Conservation (phyloP, 257 asterid genomes). For the Jacaranda copaia region DNA sequence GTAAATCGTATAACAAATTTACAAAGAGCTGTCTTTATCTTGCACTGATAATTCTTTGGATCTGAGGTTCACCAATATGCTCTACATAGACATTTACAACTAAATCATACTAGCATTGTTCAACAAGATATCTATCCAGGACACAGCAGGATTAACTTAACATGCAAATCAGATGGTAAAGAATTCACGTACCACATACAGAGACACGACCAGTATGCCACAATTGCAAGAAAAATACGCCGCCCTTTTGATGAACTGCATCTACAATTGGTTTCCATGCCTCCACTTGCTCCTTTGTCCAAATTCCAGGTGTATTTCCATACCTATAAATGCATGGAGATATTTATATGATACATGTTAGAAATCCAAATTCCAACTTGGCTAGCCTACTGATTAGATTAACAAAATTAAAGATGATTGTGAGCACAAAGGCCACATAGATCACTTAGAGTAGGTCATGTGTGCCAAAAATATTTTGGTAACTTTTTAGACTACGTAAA, state of each 20-base stretch:
- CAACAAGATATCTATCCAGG: background rate
- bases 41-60: no score
- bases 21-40: no score
- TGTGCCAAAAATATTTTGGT: background rate
- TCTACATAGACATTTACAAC: background rate
- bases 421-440: background rate
- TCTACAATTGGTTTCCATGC: constrained; percentile 63
- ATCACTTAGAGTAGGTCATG: background rate
- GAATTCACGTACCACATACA: constrained; percentile 33
- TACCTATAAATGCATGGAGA: constrained; percentile 31
- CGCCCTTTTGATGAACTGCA: constrained; percentile 57
- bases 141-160: background rate
- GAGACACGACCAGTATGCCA: constrained; percentile 55
- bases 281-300: constrained; percentile 58
- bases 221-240: constrained; percentile 49
- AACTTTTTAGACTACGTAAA: background rate
- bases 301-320: constrained; percentile 48
- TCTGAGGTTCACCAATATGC: no score
- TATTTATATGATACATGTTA: background rate
- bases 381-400: background rate
- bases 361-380: background rate
- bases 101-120: background rate
- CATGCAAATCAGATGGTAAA: background rate
- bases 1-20: no score
- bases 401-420: background rate